Evolutionary conservation across 2,329 filamentous ascomycete genomes (phyloP), one percentile per base, ranked within the genome.

Genomic region (Cladorrhinum sp.): DNA sequence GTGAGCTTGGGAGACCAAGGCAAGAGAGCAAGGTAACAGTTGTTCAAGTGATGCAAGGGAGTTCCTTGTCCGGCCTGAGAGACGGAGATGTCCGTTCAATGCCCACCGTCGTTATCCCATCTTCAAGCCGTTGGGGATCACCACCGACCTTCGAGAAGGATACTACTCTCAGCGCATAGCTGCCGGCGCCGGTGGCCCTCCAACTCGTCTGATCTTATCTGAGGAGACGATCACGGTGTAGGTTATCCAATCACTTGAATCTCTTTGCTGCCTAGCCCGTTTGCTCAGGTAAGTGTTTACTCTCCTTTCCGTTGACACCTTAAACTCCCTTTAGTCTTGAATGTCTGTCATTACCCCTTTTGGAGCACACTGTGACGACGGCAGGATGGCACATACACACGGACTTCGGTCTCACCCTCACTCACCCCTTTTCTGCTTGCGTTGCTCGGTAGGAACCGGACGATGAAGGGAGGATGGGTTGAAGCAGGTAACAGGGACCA

Each of bases 141-240:
- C 41, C 48, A 50, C 22, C 27, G 10, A 53, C 22, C 55, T 58
- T 58, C 52, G 53, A 62, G 60, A 59, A 59, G 53, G 20, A 27
- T 56, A 41, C 50, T 20, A 57, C 54, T 45, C 41, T 45, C 41
- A 45, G 16, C 41, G 41, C 41, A 45, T 45, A 45, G 41, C 41
- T 45, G 16, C 41, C 18, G 41, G n/a, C 41, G 41, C 16, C 41
- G 41, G 41, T 45, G n/a, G 16, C 41, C 41, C 6, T 45, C n/a
- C 41, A 45, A 6, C 18, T 22, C 41, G 41, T 45, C 41, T 55
- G 29, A 55, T 55, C 52, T 55, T 22, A 45, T 32, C 32, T 55
- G 53, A 49, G 36, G 38, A 56, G 53, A 56, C 53, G 53, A 56
- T 56, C 53, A 45, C 24, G 53, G 16, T 22, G n/a, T 45, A n/a